Conservation (phyloP, 202 grass and related monocot genomes). For the Saccharum hybrid region DNA sequence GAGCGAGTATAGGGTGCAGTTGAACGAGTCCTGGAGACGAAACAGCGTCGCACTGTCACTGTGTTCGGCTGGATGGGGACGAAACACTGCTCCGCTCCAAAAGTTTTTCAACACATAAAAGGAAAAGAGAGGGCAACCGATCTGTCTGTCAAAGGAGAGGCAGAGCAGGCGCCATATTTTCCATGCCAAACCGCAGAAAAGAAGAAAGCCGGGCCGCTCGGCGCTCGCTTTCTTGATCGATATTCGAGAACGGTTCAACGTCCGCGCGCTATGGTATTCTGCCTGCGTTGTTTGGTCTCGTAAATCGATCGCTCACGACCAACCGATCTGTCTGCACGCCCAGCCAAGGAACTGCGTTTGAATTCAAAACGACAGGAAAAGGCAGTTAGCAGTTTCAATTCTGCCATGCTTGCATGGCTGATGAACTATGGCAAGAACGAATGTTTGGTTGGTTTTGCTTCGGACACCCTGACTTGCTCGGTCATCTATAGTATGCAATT, state of each 20-base stretch:
- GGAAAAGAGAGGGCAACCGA: not conserved
- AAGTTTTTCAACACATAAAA: not conserved
- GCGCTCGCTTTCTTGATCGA: not conserved
- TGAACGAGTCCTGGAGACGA: conserved; percentile 28
- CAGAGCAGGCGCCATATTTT: not conserved
- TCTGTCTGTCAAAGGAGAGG: no score
- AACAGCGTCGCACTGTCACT: no score
- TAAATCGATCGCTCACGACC: not conserved
- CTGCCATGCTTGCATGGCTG: not conserved
- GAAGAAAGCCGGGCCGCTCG: not conserved
- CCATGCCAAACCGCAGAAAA: conserved; percentile 36
- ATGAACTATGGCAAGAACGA: not conserved
- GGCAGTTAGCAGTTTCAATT: not conserved
- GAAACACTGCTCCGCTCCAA: no score
- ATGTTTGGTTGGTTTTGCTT: no score
- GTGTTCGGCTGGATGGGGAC: not conserved
- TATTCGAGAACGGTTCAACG: not conserved
- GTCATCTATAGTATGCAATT: no score
- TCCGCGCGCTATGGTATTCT: not conserved
- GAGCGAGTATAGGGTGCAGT: not conserved
- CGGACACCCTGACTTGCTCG: no score
- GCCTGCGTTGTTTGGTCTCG: not conserved
- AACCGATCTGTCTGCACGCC: not conserved
- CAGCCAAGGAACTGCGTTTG: not conserved
- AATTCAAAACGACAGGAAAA: not conserved